Evolutionary conservation across 169 alveolate species (phyloP), one percentile per base, ranked within the genome.

Genomic region (Neospora caninum): DNA sequence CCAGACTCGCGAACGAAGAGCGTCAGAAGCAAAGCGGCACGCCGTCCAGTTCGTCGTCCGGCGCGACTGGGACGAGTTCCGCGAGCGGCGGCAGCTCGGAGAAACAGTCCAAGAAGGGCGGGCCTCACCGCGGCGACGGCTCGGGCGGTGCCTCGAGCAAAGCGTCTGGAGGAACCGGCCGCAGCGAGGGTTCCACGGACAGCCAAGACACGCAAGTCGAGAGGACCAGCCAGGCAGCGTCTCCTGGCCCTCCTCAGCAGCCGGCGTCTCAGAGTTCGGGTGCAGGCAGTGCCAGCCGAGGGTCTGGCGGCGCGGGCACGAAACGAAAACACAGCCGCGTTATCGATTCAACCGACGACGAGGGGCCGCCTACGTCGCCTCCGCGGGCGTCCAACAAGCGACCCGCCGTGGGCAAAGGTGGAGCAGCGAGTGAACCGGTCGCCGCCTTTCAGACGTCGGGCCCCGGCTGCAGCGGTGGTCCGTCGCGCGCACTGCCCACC

Each of bases 1-100:
- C 94, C 31, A 54, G 58, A 25, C 29, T 92, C 84, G 94, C 94
- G n/a, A 78, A 83, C 49, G 94, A 82, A 80, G 94, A 83, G 92
- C 91, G 83, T 42, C 82, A 54, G 91, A 43, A 43, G 83, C 91
- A 67, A 29, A 27, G 69, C 80, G 29, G n/a, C 42, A 36, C 86
- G 34, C 39, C 39, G 22, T 29, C 91, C 25, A 27, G 73, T 27
- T 27, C 73, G 34, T 16, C 73, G 73, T 16, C 73, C 25, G 31
- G 73, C 34, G 73, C 73, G 16, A 64, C 73, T 7, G 73, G 73
- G 73, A 29, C 7, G 73, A 64, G n/a, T 4, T 0, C 31, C 20
- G 4, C 73, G n/a, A 10, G 31, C 73, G 20, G 73, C 73, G 73
- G 73, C n/a, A 64, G 73, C 73, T 64, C n/a, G 73, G 73, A 64